A percentile compares a stretch with the other conserved stretches of the same genome.
Evolutionary conservation across 441 rosid species (phyloP).

Genomic region (Gossypium lobatum): DNA sequence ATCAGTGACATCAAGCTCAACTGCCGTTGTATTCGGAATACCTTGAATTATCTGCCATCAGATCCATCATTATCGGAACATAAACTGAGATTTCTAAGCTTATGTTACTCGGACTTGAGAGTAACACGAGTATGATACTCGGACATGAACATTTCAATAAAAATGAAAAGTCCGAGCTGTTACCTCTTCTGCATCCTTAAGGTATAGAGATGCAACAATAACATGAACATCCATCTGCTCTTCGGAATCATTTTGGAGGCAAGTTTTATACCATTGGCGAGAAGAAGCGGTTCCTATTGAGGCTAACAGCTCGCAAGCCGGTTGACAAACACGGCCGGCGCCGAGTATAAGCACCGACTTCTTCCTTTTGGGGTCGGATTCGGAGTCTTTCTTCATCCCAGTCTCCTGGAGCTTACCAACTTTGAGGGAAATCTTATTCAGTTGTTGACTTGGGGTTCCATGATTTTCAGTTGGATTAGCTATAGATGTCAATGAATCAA

Average conservation of each 20-base stretch:
- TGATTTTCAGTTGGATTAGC: conserved; percentile 54
- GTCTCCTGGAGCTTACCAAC: conserved; percentile 53
- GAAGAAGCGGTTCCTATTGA: conserved; percentile 47
- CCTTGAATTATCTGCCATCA: conserved; percentile 64
- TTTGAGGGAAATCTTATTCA: conserved; percentile 42
- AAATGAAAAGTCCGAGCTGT: neutral
- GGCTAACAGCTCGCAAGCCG: conserved; percentile 77
- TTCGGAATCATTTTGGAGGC: conserved; percentile 34
- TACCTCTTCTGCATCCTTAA: conserved; percentile 96
- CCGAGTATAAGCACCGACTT: conserved; percentile 72
- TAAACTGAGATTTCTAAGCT: neutral
- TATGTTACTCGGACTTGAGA: too few relatives aligned
- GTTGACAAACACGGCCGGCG: conserved; percentile 91
- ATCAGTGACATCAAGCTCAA: conserved; percentile 72
- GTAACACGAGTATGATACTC: too few relatives aligned
- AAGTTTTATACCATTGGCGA: conserved; percentile 37
- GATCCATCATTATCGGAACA: conserved; percentile 4
- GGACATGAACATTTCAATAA: neutral
- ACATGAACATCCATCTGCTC: conserved; percentile 53
- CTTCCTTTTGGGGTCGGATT: conserved; percentile 31
- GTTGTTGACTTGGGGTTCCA: conserved; percentile 22
- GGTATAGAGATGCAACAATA: conserved; percentile 77
- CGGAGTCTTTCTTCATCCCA: conserved; percentile 27
- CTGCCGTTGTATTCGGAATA: conserved; percentile 64
- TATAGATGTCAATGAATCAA: conserved; percentile 74